Base-by-base conservation (phyloP, 2,329 filamentous ascomycete genomes). In the Fusarium graminum region DNA sequence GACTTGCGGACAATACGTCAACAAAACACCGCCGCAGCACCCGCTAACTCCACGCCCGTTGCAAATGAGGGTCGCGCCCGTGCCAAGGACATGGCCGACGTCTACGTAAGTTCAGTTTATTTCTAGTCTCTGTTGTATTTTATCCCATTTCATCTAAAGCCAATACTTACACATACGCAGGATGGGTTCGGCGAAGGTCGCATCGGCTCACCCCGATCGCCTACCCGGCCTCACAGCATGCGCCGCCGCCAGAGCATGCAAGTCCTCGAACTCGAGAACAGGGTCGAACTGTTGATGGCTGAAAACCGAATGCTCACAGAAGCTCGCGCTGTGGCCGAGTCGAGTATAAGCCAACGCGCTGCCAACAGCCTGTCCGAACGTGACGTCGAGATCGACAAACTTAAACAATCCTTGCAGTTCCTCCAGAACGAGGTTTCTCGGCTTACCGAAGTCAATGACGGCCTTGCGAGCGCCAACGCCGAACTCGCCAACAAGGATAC, bases 241-340 rank as follows among this genome's bases (percentile, higher is more conserved):
- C 94, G 94, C 73, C 94, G 94, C 76, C 92, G 94, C 76, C 95
- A 97, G 80, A 98, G 94, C 85, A 94, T 98, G 90, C 94, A 98
- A 81, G 89, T 94, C 53, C 89, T 98, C 63, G 94, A 99, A 74
- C 89, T 99, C 75, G 93, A 98, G 82, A 85, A 87, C 61, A 88
- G 87, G 74, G 86, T 99, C 72, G 93, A 97, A 71, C 90, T 94
- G 78, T 84, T 99, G 67, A 83, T 91, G 39, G 88, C 90, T 22
- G 94, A 99, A 77, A 98, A 98, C 75, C 89, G 90, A 56, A 82
- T 88, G 64, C 88, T 99, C 28, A 85, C 88, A 70, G 90, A 94
- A 46, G 90, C 92, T 43, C 90, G 90, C 71, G 79, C 85, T 52
- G 86, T 87, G 46, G 87, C 91, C 53, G 92, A 97, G 78, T 83